Percentiles rank a stretch among this genome's conserved stretches.
These are phyloP conservation scores for Mycena polygramma DNA, from an alignment of 768 basidiomycete species.

Conservation along the genomic window DNA sequence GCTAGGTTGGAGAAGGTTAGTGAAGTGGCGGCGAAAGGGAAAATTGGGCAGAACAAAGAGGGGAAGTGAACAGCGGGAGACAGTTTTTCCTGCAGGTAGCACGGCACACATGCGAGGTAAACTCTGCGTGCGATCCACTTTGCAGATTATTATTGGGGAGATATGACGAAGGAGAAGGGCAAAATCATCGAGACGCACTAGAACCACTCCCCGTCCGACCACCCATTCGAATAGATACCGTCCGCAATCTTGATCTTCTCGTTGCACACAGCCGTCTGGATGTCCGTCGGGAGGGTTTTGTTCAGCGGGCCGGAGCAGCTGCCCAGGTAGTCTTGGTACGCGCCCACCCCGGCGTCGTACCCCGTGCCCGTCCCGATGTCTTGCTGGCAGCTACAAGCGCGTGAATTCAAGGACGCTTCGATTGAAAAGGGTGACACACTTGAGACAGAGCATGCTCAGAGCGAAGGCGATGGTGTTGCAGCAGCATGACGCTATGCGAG, in stretches of 20 bases:
- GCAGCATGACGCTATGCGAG: slow-evolving; percentile 32
- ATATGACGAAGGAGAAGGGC: neutral
- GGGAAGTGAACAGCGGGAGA: too few relatives aligned
- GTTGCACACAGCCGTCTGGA: slow-evolving; percentile 42
- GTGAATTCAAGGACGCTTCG: too few relatives aligned
- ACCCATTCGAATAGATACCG: slow-evolving; percentile 33
- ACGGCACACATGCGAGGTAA: too few relatives aligned
- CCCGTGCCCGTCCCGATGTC: slow-evolving; percentile 26
- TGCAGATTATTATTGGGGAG: too few relatives aligned
- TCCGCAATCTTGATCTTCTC: slow-evolving; percentile 38
- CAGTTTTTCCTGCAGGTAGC: too few relatives aligned
- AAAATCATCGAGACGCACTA: slow-evolving; percentile 26
- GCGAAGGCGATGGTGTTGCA: slow-evolving; percentile 41
- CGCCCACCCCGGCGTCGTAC: slow-evolving; percentile 33
- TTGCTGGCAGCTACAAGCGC: slow-evolving; percentile 38
- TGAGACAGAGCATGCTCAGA: slow-evolving; percentile 44
- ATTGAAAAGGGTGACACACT: slow-evolving; percentile 26
- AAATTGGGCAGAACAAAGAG: too few relatives aligned
- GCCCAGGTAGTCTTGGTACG: slow-evolving; percentile 38
- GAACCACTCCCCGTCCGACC: slow-evolving; percentile 35
- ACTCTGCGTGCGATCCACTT: too few relatives aligned
- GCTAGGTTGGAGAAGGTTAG: slow-evolving; percentile 6
- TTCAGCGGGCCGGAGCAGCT: slow-evolving; percentile 8
- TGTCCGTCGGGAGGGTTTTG: slow-evolving; percentile 27
- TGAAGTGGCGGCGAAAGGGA: too few relatives aligned